These are phyloP conservation scores for Solanum arcanum DNA, from an alignment of 257 asterid species.

Conservation along the genomic window DNA sequence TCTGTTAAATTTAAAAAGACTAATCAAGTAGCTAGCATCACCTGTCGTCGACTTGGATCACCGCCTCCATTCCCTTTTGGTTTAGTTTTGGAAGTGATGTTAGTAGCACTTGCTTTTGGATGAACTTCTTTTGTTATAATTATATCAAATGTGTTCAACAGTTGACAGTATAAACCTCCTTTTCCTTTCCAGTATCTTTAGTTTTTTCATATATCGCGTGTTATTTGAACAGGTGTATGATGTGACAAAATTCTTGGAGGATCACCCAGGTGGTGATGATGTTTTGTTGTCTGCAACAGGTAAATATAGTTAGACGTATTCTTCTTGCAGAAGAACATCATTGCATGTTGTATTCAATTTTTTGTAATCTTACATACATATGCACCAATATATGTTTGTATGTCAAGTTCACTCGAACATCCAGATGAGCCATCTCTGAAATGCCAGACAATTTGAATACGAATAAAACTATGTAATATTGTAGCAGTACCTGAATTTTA, in stretches of 20 bases:
- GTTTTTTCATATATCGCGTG: neutral
- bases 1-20: neutral
- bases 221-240: slow-evolving; percentile 48
- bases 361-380: neutral
- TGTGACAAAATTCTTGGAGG: slow-evolving; percentile 77
- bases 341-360: neutral
- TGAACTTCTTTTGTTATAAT: neutral
- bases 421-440: neutral
- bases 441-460: neutral
- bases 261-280: slow-evolving; percentile 92
- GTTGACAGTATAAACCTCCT: neutral
- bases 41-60: neutral
- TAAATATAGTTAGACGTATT: neutral
- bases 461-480: neutral
- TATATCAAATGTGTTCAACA: neutral
- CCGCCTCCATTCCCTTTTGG: neutral
- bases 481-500: neutral
- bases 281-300: slow-evolving; percentile 75
- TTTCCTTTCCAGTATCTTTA: neutral
- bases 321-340: neutral
- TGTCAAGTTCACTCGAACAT: neutral
- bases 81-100: neutral
- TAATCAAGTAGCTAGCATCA: neutral
- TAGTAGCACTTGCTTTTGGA: neutral
- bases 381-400: neutral